A percentile compares a stretch with the other conserved stretches of the same genome.
phyloP scores from a whole-genome alignment of 192 early-diverging fungal genomes.

The Entrophospora sp. region DNA sequence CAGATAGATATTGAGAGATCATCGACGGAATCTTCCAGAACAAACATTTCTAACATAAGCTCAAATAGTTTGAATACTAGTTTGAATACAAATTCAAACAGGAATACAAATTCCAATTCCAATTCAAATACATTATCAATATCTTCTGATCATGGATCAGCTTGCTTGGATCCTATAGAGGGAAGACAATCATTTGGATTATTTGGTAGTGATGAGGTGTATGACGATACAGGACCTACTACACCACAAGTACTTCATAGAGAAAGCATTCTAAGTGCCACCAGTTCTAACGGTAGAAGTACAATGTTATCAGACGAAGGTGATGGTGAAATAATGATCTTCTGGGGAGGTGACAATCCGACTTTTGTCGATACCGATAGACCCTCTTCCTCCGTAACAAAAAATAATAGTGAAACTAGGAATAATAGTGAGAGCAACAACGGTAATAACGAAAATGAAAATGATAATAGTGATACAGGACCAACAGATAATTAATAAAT shows the following conservation, averaged over 20 bases:
- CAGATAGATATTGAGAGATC: neutral
- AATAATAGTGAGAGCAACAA: no score
- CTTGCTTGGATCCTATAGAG: neutral
- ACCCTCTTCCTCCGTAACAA: no score
- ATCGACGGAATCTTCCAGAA: neutral
- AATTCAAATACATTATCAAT: neutral
- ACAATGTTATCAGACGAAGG: conserved; percentile 17
- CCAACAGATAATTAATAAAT: no score
- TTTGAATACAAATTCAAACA: neutral
- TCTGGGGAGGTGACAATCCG: conserved; percentile 10
- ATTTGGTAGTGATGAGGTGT: conserved; percentile 11
- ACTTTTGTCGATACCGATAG: no score
- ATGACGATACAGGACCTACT: neutral
- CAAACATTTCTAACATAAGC: no score
- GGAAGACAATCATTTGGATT: conserved; percentile 10
- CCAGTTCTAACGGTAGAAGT: conserved; percentile 8
- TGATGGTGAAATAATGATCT: conserved; percentile 19
- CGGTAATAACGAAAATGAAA: no score
- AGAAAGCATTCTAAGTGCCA: conserved; percentile 9
- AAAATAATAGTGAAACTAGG: no score
- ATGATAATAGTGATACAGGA: no score
- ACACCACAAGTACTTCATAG: conserved; percentile 7
- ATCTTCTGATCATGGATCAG: neutral
- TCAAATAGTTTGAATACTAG: neutral
- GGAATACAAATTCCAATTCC: no score